Evolutionary conservation across 2,329 filamentous ascomycete genomes (phyloP).

Genomic region (Neofusicoccum sp.): DNA sequence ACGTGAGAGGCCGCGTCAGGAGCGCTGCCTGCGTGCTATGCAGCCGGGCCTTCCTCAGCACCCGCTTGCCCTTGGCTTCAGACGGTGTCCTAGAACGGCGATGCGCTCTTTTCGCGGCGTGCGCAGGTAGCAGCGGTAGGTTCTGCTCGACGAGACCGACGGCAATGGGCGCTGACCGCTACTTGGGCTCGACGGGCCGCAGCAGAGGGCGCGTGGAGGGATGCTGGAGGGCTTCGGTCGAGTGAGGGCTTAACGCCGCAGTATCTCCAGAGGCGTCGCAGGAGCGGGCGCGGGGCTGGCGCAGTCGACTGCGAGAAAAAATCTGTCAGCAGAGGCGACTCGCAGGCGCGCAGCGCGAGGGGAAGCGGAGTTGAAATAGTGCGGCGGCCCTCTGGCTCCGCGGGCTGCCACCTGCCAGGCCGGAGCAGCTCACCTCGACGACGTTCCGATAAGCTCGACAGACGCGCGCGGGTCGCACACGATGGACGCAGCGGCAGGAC

Average conservation of each 20-base stretch:
- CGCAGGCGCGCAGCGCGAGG: neutral
- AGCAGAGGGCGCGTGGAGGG: neutral
- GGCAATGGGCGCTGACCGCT: neutral
- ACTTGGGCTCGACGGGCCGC: neutral
- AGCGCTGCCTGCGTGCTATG: constrained; percentile 3
- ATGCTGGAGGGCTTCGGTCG: constrained; percentile 5
- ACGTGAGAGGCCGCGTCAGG: neutral
- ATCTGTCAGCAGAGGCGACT: constrained; percentile 7
- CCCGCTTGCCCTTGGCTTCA: neutral
- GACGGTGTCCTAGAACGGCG: constrained; percentile 6
- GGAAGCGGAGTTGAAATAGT: constrained; percentile 10
- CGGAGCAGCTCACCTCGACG: constrained; percentile 10
- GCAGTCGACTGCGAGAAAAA: neutral
- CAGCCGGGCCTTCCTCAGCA: neutral
- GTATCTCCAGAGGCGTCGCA: constrained; percentile 20
- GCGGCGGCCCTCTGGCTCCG: constrained; percentile 6
- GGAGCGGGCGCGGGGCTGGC: constrained; percentile 7
- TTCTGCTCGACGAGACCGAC: neutral
- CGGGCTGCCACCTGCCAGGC: neutral
- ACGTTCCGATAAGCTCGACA: neutral
- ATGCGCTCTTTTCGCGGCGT: neutral
- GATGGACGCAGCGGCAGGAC: neutral
- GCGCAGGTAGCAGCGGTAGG: neutral
- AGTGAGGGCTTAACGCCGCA: constrained; percentile 20
- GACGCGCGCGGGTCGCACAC: neutral